phyloP scores from a whole-genome alignment of 306 rosid genomes.

The Pueraria montana region DNA sequence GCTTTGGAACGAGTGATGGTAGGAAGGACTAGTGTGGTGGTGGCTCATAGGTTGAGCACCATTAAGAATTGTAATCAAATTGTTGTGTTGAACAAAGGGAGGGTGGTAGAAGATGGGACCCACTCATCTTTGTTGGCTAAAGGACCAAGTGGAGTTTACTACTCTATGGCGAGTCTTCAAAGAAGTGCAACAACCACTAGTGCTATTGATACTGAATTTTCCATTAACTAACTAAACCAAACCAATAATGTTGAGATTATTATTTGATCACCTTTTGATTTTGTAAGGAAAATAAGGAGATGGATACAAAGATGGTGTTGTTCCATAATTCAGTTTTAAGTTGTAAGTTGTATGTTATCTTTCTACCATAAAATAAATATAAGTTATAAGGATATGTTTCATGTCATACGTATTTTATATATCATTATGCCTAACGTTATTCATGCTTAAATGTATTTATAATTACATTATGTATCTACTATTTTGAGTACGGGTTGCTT shows the following conservation, averaged over 20 bases:
- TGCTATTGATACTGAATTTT: not conserved
- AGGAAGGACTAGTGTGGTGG: not conserved
- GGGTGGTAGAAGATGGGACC: not conserved
- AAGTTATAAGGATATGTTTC: too few relatives aligned
- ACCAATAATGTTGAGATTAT: not conserved
- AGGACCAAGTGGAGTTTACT: not conserved
- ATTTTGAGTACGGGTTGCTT: too few relatives aligned
- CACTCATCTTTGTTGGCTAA: not conserved
- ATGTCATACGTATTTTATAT: too few relatives aligned
- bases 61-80: not conserved
- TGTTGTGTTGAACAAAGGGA: not conserved
- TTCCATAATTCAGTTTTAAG: too few relatives aligned
- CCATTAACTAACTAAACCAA: not conserved
- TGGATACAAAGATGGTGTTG: too few relatives aligned
- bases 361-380: too few relatives aligned
- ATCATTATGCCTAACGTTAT: too few relatives aligned
- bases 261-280: too few relatives aligned
- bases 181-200: not conserved
- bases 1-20: not conserved
- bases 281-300: too few relatives aligned
- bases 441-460: too few relatives aligned
- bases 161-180: not conserved
- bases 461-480: too few relatives aligned
- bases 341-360: too few relatives aligned
- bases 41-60: slow-evolving; percentile 5